Conservation (phyloP, 805 yeast genomes). For the Lipomyces lipofer region DNA sequence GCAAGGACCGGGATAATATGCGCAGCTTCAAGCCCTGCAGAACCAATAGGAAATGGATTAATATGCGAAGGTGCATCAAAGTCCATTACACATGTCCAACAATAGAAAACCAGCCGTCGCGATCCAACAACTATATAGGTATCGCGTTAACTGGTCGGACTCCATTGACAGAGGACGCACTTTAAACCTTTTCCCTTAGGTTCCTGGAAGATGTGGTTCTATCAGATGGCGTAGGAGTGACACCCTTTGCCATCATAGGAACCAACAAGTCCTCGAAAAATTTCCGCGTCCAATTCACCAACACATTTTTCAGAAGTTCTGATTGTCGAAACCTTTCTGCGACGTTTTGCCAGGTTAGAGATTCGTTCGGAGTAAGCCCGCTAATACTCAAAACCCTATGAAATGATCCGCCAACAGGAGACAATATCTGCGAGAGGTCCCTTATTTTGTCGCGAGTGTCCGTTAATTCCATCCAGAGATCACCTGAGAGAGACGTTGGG, state of each 20-base stretch:
- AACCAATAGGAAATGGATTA: not conserved
- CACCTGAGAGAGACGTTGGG: not conserved
- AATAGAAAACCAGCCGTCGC: not conserved
- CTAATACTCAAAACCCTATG: not conserved
- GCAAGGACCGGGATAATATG: not conserved
- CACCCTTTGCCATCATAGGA: not conserved
- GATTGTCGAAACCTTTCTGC: not conserved
- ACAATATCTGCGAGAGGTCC: not conserved
- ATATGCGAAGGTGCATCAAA: not conserved
- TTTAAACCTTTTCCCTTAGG: not conserved
- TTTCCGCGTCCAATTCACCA: not conserved
- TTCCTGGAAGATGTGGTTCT: not conserved
- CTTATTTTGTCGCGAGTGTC: not conserved
- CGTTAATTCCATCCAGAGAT: not conserved
- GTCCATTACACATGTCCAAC: not conserved
- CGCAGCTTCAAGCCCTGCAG: not conserved
- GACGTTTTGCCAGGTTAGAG: not conserved
- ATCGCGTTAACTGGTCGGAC: not conserved
- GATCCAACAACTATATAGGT: not conserved
- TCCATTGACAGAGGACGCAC: not conserved
- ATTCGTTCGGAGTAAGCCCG: not conserved
- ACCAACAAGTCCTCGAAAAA: not conserved
- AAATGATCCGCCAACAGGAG: not conserved
- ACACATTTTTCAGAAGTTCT: not conserved
- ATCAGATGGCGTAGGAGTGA: not conserved